A percentile compares a stretch with the other conserved stretches of the same genome.
These are phyloP conservation scores for Populus tremula DNA, from an alignment of 345 rosid species.

Conservation along the genomic window DNA sequence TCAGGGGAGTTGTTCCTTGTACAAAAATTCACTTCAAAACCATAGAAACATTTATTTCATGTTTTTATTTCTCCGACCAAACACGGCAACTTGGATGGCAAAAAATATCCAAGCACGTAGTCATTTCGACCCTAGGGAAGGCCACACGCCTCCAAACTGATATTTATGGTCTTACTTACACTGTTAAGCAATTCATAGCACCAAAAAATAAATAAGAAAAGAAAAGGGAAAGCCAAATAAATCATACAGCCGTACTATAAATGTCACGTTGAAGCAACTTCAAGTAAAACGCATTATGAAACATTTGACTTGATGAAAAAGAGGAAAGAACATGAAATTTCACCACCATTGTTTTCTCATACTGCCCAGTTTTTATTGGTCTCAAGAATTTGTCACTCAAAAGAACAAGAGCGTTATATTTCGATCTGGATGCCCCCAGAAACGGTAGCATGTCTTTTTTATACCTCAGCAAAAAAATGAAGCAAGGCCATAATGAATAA, in stretches of 20 bases:
- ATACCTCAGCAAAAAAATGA: neutral
- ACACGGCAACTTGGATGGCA: too few species aligned
- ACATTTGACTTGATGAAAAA: too few species aligned
- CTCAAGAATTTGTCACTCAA: neutral
- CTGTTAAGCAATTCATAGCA: neutral
- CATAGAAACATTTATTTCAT: too few species aligned
- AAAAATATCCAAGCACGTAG: too few species aligned
- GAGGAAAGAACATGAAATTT: neutral
- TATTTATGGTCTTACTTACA: neutral
- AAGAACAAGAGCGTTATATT: neutral
- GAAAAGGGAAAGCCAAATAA: neutral
- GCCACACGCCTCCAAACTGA: neutral
- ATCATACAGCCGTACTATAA: neutral
- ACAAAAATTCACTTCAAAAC: too few species aligned
- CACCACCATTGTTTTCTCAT: neutral
- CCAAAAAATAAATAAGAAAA: neutral
- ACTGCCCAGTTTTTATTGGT: neutral
- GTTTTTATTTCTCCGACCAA: too few species aligned
- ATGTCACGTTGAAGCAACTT: too few species aligned
- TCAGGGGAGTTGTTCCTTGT: too few species aligned
- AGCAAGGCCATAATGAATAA: slow-evolving; percentile 18
- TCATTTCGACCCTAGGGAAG: too few species aligned
- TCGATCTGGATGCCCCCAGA: slow-evolving; percentile 10
- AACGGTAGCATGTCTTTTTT: neutral
- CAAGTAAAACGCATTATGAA: too few species aligned